Evolutionary conservation across 2,329 filamentous ascomycete genomes (phyloP), one percentile per base, ranked within the genome.

Genomic region (Fusarium pseudograminearum): DNA sequence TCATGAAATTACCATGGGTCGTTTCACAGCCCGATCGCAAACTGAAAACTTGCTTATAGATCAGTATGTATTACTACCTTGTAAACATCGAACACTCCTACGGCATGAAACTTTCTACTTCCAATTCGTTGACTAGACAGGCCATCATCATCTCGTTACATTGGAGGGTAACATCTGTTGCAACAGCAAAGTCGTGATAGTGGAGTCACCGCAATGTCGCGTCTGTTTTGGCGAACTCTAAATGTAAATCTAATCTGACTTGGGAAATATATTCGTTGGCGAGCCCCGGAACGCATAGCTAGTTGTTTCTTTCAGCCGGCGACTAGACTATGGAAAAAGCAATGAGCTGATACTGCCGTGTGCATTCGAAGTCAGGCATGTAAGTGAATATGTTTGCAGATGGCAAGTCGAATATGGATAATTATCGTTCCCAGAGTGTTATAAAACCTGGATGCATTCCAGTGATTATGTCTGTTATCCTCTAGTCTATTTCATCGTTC

Each of bases 371-470:
- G 20, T 8, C 20, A 20, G 20, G 40, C 9, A 22, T 8, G 9
- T 22, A 20, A 16, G 8, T 5, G 5, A 24, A 5, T 2, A 16
- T 16, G 40, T 16, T 41, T 41, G 14, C 20, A 41, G 8, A 24
- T 14, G 3, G 2, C 4, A 41, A 24, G 20, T 14, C 9, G 14
- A 9, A 22, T 14, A 22, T 22, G 11, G 14, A 41, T 12, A 5
- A 41, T 41, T 7, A 0, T 24, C 5, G 1, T 12, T 14, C 10
- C 4, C 4, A 4, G 3, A 12, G 12, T 20, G 1, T 7, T 40
- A 40, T 41, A 41, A 41, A 24, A 5, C 3, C 20, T 6, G 8
- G 7, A 4, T 16, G 15, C 9, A 2, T 10, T 20, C 40, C 40
- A 16, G 14, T 14, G 9, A 24, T 10, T 2, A 16, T 16, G 5